Evolutionary conservation across 1,284 basidiomycete genomes (phyloP).

Genomic region (Golubevia sp.): DNA sequence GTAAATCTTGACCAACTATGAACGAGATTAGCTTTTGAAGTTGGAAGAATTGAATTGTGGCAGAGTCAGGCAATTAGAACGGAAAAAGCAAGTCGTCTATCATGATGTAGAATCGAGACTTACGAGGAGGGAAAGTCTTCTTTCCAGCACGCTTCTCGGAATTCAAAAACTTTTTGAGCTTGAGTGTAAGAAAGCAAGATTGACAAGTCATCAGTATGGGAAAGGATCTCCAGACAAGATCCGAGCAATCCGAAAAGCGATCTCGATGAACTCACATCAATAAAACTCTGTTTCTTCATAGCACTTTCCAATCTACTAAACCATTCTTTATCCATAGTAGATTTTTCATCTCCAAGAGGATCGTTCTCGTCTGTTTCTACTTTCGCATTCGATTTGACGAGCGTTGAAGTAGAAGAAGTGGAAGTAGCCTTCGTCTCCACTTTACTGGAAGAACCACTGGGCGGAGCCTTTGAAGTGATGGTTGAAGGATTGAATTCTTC

Average conservation of each 20-base stretch:
- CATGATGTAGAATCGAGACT: background rate
- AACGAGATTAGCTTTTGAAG: slow-evolving; percentile 23
- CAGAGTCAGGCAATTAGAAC: background rate
- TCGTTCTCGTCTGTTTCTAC: slow-evolving; percentile 2
- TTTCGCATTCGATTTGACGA: slow-evolving; percentile 11
- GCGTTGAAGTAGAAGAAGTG: slow-evolving; percentile 13
- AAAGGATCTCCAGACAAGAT: background rate
- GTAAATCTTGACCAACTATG: slow-evolving; percentile 56
- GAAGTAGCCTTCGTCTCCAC: slow-evolving; percentile 1
- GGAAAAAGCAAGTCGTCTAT: background rate
- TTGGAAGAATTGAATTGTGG: background rate
- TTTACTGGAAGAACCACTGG: slow-evolving; percentile 9
- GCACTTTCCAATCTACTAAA: slow-evolving; percentile 30
- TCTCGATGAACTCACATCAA: slow-evolving; percentile 4
- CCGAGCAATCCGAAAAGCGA: background rate
- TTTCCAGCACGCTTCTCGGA: slow-evolving; percentile 31
- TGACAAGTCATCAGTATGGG: background rate
- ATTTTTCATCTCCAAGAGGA: slow-evolving; percentile 32
- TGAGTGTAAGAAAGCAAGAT: background rate
- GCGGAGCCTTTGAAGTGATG: background rate
- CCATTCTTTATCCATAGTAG: slow-evolving; percentile 51
- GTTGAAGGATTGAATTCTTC: slow-evolving; percentile 6
- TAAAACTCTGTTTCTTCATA: slow-evolving; percentile 41
- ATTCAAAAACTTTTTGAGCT: slow-evolving; percentile 46
- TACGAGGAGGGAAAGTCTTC: slow-evolving; percentile 42